Base-by-base conservation (phyloP, 2,329 filamentous ascomycete species). In the Fusarium zealandicum region DNA sequence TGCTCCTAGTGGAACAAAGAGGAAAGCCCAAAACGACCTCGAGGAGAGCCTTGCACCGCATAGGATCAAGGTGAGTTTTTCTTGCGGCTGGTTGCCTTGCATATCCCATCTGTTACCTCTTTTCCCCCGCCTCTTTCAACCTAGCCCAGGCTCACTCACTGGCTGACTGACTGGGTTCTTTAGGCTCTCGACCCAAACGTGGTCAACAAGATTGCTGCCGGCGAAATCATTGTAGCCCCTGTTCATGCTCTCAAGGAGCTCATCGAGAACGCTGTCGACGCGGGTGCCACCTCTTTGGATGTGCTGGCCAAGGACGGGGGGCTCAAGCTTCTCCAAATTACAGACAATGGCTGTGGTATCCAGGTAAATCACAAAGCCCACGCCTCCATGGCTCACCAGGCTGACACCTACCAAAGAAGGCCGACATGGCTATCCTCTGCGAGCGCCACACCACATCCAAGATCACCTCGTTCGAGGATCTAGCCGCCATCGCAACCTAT, bases 391-490 rank as follows among this genome's bases (percentile, higher is more conserved):
- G n/a, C 37, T 13, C 17, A 7, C 37, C 32, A 32, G 31, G 32
- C 66, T 69, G 44, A 69, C 59, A 38, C 6, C 20, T 7, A 7
- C 13, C 1, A 48, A 38, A 96, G 90, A 92, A 89, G 81, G 92
- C 96, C 61, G 95, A 99, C 72, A 72, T 99, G 55, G 81, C 90
- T 2, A 96, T 99, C 52, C 81, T 99, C 4, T 99, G 95, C 70
- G 92, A 98, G 73, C 87, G 95, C 43, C 97, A 97, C 71, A 99
- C 95, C 9, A 99, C 95, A 0, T 98, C 93, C 11, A 99, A 99
- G 72, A 82, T 99, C 53, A 92, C 95, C 65, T 85, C 86, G 5
- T 99, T 99, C 64, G 93, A 98, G 72, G 95, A 99, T 72, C 80
- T 99, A 40, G 86, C 86, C 33, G 90, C 88, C 5, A 98, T 99